A percentile compares a stretch with the other conserved stretches of the same genome.
Conservation (phyloP, 495 filamentous ascomycete genomes). For the Viridothelium virens region DNA sequence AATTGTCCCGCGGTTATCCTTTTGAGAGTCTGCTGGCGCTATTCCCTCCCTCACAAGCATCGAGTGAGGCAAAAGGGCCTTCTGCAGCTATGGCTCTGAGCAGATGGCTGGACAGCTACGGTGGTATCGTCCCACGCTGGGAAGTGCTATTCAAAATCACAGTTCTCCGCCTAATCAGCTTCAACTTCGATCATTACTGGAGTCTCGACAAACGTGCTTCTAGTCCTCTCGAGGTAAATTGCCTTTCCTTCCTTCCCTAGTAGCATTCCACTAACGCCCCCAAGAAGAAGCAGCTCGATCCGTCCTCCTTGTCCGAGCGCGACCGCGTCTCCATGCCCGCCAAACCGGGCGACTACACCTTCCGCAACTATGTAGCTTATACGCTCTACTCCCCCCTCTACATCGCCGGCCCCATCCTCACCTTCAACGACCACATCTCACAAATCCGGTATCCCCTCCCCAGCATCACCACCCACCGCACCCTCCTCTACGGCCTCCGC, state of each 20-base stretch:
- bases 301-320: slow-evolving; percentile 70
- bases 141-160: slow-evolving; percentile 96
- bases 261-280: slow-evolving; percentile 47
- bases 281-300: slow-evolving; percentile 98
- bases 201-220: slow-evolving; percentile 57
- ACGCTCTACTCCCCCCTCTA: slow-evolving; percentile 87
- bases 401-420: slow-evolving; percentile 84
- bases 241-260: slow-evolving; percentile 10
- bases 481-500: slow-evolving; percentile 72
- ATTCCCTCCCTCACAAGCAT: slow-evolving; percentile 37
- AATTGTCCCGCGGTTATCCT: slow-evolving; percentile 69
- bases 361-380: slow-evolving; percentile 81
- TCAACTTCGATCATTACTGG: slow-evolving; percentile 97
- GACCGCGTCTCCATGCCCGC: slow-evolving; percentile 76
- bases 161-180: slow-evolving; percentile 85
- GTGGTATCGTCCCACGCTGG: slow-evolving; percentile 81
- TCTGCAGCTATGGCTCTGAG: slow-evolving; percentile 48
- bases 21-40: slow-evolving; percentile 53
- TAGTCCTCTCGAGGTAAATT: slow-evolving; percentile 72
- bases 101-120: slow-evolving; percentile 60
- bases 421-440: slow-evolving; percentile 96
- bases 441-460: slow-evolving; percentile 67
- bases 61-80: slow-evolving; percentile 33
- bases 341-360: slow-evolving; percentile 59
- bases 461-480: slow-evolving; percentile 57